Conservation (phyloP, 495 filamentous ascomycete species). For the Xylaria longipes region DNA sequence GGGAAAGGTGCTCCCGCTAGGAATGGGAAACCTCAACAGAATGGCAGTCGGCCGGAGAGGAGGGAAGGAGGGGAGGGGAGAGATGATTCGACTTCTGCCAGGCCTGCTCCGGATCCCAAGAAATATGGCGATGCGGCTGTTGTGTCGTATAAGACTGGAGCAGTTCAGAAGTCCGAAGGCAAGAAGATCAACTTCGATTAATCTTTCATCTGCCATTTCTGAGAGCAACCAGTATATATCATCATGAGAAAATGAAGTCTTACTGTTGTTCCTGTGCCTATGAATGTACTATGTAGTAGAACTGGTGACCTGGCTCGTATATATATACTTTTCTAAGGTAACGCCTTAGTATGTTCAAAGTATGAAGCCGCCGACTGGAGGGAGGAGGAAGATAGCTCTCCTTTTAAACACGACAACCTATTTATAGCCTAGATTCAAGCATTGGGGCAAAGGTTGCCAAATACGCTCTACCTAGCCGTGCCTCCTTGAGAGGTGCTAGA, state of each 20-base stretch:
- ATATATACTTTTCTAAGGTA: too few relatives aligned
- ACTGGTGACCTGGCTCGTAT: not conserved
- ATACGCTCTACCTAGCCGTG: not conserved
- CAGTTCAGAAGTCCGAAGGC: conserved; percentile 78
- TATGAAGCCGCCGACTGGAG: too few relatives aligned
- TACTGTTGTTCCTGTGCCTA: not conserved
- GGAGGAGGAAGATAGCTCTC: too few relatives aligned
- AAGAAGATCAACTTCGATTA: conserved; percentile 85
- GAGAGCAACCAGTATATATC: not conserved
- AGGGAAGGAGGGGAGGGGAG: conserved; percentile 26
- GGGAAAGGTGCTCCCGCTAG: conserved; percentile 63
- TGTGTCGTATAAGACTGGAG: conserved; percentile 67
- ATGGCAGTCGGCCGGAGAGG: conserved; percentile 25
- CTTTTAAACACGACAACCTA: not conserved
- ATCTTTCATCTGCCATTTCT: not conserved
- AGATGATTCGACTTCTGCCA: conserved; percentile 30
- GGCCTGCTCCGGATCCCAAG: conserved; percentile 33
- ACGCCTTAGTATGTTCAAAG: too few relatives aligned
- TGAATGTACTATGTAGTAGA: not conserved
- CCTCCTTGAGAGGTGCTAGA: not conserved
- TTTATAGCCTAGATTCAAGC: not conserved
- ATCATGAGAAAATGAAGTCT: not conserved
- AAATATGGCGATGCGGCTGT: conserved; percentile 47
- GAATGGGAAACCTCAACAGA: conserved; percentile 42
- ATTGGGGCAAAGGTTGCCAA: not conserved